These are phyloP conservation scores for Pythium plurisporium DNA, from an alignment of 352 stramenopile species.

Conservation along the genomic window DNA sequence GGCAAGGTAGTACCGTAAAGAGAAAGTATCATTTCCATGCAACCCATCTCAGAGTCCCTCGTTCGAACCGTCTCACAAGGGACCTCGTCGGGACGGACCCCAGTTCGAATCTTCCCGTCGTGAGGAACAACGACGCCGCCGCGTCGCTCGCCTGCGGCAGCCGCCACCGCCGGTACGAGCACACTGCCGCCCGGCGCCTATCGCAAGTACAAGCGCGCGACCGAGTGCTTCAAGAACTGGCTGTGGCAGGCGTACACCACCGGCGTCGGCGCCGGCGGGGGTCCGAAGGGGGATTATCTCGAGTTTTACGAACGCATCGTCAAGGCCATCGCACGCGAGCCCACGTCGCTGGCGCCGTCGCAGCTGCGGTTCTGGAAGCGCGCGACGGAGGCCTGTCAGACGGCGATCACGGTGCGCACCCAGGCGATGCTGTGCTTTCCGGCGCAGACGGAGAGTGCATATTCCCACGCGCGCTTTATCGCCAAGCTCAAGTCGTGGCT, in stretches of 20 bases:
- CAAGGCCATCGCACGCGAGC: not conserved
- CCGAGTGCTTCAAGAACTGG: not conserved
- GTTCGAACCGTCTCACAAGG: no score
- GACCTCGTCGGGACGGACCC: no score
- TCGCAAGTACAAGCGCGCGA: constrained; percentile 1
- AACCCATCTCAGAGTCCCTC: no score
- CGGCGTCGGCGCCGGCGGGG: not conserved
- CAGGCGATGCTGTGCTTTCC: no score
- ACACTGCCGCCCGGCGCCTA: not conserved
- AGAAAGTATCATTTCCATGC: no score
- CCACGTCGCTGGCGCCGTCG: not conserved
- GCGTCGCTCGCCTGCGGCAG: no score
- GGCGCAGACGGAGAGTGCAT: no score
- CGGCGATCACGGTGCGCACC: constrained; percentile 6
- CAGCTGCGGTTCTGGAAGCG: not conserved
- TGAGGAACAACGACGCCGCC: no score
- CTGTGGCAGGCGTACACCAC: not conserved
- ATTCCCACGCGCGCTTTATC: no score
- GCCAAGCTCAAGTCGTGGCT: no score
- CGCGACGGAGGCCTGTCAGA: not conserved
- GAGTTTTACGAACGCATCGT: constrained; percentile 1
- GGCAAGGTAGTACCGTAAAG: no score
- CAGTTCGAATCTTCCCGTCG: no score
- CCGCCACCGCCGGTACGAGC: not conserved
- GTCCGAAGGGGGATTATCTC: not conserved